Percentiles rank a stretch among this genome's conserved stretches.
These are phyloP conservation scores for Dryas integrifolia DNA, from an alignment of 331 rosid species.

Conservation along the genomic window DNA sequence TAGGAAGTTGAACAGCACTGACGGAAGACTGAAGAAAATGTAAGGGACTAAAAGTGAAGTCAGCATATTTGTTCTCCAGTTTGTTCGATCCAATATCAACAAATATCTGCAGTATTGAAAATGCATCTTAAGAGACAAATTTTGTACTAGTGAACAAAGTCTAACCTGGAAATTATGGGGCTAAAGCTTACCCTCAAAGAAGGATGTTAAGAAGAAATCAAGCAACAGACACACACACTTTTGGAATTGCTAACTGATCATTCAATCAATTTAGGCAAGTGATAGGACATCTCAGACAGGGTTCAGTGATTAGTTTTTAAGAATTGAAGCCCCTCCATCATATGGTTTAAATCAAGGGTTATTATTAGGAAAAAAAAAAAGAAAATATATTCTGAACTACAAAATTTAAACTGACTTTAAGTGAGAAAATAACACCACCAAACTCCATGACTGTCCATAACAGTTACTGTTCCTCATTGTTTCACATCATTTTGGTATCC, in stretches of 20 bases:
- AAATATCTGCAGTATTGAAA: constrained; percentile 54
- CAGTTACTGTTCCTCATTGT: background rate
- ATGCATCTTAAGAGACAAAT: background rate
- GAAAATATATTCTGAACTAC: background rate
- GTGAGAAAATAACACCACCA: background rate
- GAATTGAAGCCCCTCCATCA: background rate
- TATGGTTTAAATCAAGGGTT: background rate
- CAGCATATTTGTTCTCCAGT: constrained; percentile 87
- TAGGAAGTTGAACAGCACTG: constrained; percentile 49
- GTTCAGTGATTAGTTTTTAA: background rate
- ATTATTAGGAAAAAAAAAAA: background rate
- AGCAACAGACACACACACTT: background rate
- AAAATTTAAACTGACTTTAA: background rate
- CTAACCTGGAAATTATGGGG: background rate
- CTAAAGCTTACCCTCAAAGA: background rate
- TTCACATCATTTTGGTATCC: background rate
- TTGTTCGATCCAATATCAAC: constrained; percentile 82
- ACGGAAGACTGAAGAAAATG: constrained; percentile 82
- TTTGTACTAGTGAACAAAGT: background rate
- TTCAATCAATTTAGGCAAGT: background rate
- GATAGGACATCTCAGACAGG: background rate
- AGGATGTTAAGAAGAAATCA: background rate
- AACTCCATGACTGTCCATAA: background rate
- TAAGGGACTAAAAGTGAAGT: constrained; percentile 83
- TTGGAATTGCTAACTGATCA: background rate